Conservation (phyloP, 1,139 yeast species). For the Suhomyces choctaworum region DNA sequence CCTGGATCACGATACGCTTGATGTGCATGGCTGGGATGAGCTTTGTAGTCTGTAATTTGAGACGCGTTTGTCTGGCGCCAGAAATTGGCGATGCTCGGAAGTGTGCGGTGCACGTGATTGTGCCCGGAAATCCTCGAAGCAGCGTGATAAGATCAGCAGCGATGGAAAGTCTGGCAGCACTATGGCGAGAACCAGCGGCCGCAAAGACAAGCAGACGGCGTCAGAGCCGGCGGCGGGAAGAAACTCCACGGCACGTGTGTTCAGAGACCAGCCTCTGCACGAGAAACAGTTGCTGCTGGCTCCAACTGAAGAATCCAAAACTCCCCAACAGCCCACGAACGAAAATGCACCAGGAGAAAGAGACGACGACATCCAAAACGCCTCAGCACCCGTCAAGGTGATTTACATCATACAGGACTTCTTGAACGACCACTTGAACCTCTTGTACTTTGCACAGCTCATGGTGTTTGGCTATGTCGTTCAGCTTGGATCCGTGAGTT, state of each 20-base stretch:
- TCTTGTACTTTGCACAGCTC: constrained; percentile 36
- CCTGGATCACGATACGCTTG: constrained; percentile 69
- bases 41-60: not conserved
- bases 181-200: constrained; percentile 6
- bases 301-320: not conserved
- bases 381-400: constrained; percentile 12
- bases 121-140: no score
- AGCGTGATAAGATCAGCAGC: no score
- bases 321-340: not conserved
- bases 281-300: no score
- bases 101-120: no score
- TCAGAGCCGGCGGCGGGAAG: constrained; percentile 1
- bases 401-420: constrained; percentile 41
- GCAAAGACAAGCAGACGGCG: constrained; percentile 1
- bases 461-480: constrained; percentile 31
- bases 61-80: constrained; percentile 9
- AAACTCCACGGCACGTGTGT: constrained; percentile 13
- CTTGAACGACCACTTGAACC: constrained; percentile 35
- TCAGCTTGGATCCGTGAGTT: constrained; percentile 33
- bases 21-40: constrained; percentile 33
- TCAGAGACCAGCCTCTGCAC: constrained; percentile 1
- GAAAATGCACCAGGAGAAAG: constrained; percentile 9
- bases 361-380: constrained; percentile 17
- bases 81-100: no score
- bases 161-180: not conserved